A percentile compares a stretch with the other conserved stretches of the same genome.
Evolutionary conservation across 1,284 basidiomycete genomes (phyloP).

Genomic region (Flammula alnicola): DNA sequence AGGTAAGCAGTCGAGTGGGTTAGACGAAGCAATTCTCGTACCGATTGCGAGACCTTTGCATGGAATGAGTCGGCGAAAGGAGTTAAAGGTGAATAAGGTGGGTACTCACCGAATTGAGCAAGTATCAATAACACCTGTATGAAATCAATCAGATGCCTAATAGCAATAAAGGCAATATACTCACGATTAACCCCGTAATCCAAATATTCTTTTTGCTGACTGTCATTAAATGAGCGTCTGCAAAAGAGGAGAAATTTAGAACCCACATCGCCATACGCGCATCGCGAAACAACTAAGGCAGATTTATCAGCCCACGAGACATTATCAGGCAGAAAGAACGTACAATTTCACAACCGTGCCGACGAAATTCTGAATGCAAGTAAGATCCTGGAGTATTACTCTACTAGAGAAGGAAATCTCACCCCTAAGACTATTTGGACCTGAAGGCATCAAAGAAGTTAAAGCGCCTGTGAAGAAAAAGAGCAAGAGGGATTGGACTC

Average conservation of each 20-base stretch:
- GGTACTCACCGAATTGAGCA: slow-evolving; percentile 47
- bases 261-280: slow-evolving; percentile 73
- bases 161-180: slow-evolving; percentile 23
- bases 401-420: slow-evolving; percentile 27
- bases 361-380: slow-evolving; percentile 41
- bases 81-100: slow-evolving; percentile 13
- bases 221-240: slow-evolving; percentile 28
- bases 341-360: slow-evolving; percentile 67
- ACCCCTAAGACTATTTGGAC: slow-evolving; percentile 62
- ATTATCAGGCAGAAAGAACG: slow-evolving; percentile 24
- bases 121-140: slow-evolving; percentile 48
- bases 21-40: slow-evolving; percentile 28
- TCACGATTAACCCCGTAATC: slow-evolving; percentile 58
- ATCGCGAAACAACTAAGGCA: slow-evolving; percentile 58
- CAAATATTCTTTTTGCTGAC: slow-evolving; percentile 64
- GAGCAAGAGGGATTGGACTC: slow-evolving; percentile 25
- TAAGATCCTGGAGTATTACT: slow-evolving; percentile 31
- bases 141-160: background rate
- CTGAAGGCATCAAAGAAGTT: slow-evolving; percentile 36
- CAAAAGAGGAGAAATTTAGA: background rate
- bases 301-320: background rate
- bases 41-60: slow-evolving; percentile 38
- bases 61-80: background rate
- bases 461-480: background rate
- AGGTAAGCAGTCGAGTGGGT: slow-evolving; percentile 40